Percentiles rank a stretch among this genome's conserved stretches.
phyloP scores from a whole-genome alignment of 306 rosid species.

The Acacia confusa region DNA sequence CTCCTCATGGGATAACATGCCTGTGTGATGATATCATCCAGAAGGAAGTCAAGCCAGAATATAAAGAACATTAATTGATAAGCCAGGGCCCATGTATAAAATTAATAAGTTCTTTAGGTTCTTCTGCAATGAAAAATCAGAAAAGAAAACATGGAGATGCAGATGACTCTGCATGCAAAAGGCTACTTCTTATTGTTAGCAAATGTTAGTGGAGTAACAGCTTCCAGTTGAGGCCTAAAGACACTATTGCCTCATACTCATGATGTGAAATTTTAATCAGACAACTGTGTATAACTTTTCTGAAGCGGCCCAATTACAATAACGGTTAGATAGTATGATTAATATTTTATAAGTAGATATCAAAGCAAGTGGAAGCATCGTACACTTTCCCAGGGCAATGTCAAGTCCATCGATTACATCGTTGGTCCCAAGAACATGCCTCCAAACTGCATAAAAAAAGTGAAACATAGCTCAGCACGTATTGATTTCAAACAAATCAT shows the following conservation, averaged over 20 bases:
- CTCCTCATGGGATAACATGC: constrained; percentile 10
- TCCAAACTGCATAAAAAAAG: constrained; percentile 83
- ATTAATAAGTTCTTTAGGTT: constrained; percentile 14
- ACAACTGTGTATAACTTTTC: constrained; percentile 15
- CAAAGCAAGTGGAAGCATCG: constrained; percentile 17
- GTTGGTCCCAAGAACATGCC: constrained; percentile 76
- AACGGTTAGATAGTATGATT: constrained; percentile 3
- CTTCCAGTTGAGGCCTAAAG: constrained; percentile 8
- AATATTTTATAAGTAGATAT: constrained; percentile 14
- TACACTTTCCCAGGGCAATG: constrained; percentile 96
- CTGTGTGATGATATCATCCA: constrained; percentile 14
- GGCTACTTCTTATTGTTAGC: not conserved
- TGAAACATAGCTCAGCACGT: constrained; percentile 38
- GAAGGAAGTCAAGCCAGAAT: constrained; percentile 1
- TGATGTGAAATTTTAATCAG: not conserved
- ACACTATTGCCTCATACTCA: not conserved
- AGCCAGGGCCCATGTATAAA: not conserved
- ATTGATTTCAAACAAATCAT: not conserved
- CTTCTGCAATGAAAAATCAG: constrained; percentile 17
- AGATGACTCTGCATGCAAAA: not conserved
- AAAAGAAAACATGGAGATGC: constrained; percentile 11
- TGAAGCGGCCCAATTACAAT: not conserved
- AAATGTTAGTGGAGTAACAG: constrained; percentile 25
- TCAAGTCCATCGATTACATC: constrained; percentile 74
- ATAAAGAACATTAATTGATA: constrained; percentile 1